These are phyloP conservation scores for Astrothelium subdiscretum DNA, from an alignment of 495 filamentous ascomycete species.

Conservation along the genomic window DNA sequence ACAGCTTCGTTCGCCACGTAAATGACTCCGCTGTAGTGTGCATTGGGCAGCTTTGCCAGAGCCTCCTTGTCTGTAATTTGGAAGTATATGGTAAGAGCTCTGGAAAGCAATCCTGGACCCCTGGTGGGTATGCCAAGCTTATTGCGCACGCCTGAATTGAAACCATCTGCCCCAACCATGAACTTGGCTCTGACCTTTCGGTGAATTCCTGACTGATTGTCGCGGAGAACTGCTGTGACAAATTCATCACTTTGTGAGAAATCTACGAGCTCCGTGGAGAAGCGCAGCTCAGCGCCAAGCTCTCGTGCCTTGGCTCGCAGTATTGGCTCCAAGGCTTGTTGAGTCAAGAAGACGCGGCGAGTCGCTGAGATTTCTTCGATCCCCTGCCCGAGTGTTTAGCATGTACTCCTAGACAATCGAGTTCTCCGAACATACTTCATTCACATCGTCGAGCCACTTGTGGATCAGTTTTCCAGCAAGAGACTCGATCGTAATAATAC, in stretches of 20 bases:
- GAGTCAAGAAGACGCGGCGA: slow-evolving; percentile 3
- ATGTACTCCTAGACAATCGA: not conserved
- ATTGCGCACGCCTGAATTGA: slow-evolving; percentile 1
- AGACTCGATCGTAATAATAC: slow-evolving; percentile 1
- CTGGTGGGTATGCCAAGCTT: slow-evolving; percentile 3
- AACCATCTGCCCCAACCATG: slow-evolving; percentile 7
- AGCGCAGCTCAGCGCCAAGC: not conserved
- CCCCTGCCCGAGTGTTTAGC: not conserved
- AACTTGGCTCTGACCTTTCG: slow-evolving; percentile 6
- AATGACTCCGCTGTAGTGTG: slow-evolving; percentile 7
- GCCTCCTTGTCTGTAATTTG: slow-evolving; percentile 1
- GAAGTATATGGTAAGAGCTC: slow-evolving; percentile 7
- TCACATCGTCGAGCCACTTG: slow-evolving; percentile 5
- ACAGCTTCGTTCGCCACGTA: slow-evolving; percentile 2
- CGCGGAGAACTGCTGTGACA: slow-evolving; percentile 1
- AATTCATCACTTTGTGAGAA: slow-evolving; percentile 1
- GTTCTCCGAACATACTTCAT: not conserved
- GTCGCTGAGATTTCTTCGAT: slow-evolving; percentile 7
- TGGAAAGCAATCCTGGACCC: slow-evolving; percentile 2
- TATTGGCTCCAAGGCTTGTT: slow-evolving; percentile 5
- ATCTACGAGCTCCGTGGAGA: slow-evolving; percentile 6
- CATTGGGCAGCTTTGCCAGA: slow-evolving; percentile 2
- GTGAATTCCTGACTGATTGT: not conserved
- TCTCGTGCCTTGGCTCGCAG: slow-evolving; percentile 1
- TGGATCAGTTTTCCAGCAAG: slow-evolving; percentile 1